Conservation (phyloP, 495 filamentous ascomycete genomes). For the Pyrenula massariospora region DNA sequence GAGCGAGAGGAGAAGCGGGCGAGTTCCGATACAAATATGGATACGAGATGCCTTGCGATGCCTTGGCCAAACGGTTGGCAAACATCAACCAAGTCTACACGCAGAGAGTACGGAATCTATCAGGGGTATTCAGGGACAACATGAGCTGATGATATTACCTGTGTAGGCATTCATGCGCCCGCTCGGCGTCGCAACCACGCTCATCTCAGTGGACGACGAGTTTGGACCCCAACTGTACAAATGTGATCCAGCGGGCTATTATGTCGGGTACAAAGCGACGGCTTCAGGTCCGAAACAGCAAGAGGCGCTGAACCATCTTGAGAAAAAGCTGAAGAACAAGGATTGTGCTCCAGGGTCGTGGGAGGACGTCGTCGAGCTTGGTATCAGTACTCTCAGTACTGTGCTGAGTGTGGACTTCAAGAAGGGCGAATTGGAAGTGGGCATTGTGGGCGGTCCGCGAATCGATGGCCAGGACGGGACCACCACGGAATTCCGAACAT, state of each 20-base stretch:
- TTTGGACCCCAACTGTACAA: constrained; percentile 95
- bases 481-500: constrained; percentile 65
- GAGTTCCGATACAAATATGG: constrained; percentile 97
- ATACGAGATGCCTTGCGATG: constrained; percentile 99
- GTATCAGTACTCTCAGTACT: constrained; percentile 85
- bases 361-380: constrained; percentile 96
- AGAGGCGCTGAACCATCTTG: constrained; percentile 91
- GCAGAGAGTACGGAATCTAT: constrained; percentile 60
- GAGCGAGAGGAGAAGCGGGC: constrained; percentile 88
- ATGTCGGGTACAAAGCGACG: constrained; percentile 94
- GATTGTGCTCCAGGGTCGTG: constrained; percentile 83
- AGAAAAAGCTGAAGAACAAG: constrained; percentile 99
- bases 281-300: constrained; percentile 95
- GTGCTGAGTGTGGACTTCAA: constrained; percentile 99
- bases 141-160: constrained; percentile 2
- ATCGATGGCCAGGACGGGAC: constrained; percentile 70
- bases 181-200: constrained; percentile 83
- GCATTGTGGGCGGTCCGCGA: constrained; percentile 79
- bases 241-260: constrained; percentile 96
- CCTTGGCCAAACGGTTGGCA: constrained; percentile 86
- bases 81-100: constrained; percentile 99
- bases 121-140: constrained; percentile 4
- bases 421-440: constrained; percentile 96
- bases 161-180: constrained; percentile 93
- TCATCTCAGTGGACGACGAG: constrained; percentile 89